These are phyloP conservation scores for Xanthoconium stramineum DNA, from an alignment of 768 basidiomycete species.

Conservation along the genomic window DNA sequence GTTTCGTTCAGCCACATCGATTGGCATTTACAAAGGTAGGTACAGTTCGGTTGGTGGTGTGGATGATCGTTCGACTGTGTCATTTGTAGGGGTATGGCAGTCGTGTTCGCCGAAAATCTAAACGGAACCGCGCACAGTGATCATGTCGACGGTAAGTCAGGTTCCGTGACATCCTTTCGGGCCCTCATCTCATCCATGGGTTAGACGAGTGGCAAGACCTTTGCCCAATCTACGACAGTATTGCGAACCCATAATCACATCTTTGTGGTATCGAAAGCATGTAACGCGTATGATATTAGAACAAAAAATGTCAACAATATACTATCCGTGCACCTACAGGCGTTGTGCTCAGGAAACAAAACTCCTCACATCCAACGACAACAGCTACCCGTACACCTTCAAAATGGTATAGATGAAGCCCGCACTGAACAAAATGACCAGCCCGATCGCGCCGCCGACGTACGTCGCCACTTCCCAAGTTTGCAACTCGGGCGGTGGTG, in stretches of 20 bases:
- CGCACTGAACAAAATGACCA: conserved; percentile 27
- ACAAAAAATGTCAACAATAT: background rate
- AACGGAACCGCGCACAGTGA: background rate
- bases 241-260: background rate
- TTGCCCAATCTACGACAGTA: background rate
- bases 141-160: background rate
- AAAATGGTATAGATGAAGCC: conserved; percentile 24
- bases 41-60: background rate
- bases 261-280: too few relatives aligned
- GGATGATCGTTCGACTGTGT: background rate
- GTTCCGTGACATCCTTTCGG: too few relatives aligned
- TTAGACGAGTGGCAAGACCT: background rate
- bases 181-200: background rate
- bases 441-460: conserved; percentile 24
- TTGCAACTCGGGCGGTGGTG: conserved; percentile 5
- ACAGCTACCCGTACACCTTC: conserved; percentile 20
- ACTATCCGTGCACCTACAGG: background rate
- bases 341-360: background rate
- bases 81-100: background rate
- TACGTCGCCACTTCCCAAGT: conserved; percentile 34
- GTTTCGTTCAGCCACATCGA: background rate
- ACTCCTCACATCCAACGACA: too few relatives aligned
- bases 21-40: background rate
- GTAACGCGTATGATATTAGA: background rate
- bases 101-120: background rate